Evolutionary conservation across 140 eudicot species (phyloP), one percentile per base, ranked within the genome.

Genomic region (Cichorium intybus): DNA sequence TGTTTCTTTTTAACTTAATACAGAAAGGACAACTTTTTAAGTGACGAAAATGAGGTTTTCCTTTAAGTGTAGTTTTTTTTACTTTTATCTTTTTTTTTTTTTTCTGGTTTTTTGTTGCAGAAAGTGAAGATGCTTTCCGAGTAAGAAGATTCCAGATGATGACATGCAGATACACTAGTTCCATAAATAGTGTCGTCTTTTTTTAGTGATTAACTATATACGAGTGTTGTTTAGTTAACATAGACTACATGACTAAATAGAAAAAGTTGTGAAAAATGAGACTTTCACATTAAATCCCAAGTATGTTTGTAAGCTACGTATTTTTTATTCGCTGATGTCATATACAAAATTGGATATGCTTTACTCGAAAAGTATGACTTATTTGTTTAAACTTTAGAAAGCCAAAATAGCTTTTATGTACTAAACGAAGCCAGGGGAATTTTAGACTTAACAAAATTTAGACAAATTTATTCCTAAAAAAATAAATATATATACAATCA

Each of bases 121-220:
- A 89, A 89, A 77, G 76, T 89, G 71, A 86, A 84, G 82, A 45
- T 75, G 64, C 75, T 89, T 34, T 70, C 85, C 0, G 95, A 72
- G 47, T 73, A 72, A 61, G 85, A 72, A 61, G 85, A 75, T 57
- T 72, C 74, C 9, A 2, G 15, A 80, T 43, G 71, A 86, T 47
- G 73, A 70, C 62, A 64, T 74, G 49, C 21, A 35, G 11, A 34
- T 66, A 43, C 16, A 57, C 22, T 15, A 15, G 11, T 5, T 23
- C 5, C 31, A 27, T 27, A 27, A 39, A 39, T 39, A 39, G 16
- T 39, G 46, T 39, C 12, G 46, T 3, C 16, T 15, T 43, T 43
- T 41, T 43, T 43, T 2, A 2, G 35, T 34, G 41, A 11, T 10
- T 3, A 43, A 14, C 18, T 43, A 41, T 12, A 39, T 39, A 39